Evolutionary conservation across 2,329 filamentous ascomycete species (phyloP).

Genomic region (Calonectria pseudoturangicola): DNA sequence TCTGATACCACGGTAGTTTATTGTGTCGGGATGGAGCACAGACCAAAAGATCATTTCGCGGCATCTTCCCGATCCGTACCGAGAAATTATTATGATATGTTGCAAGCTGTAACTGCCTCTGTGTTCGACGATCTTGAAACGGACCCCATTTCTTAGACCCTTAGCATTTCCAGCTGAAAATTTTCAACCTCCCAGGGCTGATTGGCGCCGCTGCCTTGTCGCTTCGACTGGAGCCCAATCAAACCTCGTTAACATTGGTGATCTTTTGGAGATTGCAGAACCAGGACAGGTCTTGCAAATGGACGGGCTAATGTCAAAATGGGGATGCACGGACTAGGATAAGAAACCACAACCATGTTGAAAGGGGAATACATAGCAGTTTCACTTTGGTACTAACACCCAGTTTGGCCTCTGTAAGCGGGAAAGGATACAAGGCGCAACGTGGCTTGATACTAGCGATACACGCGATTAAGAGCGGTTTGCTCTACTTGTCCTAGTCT

Average conservation of each 20-base stretch:
- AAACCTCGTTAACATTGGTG: constrained; percentile 1
- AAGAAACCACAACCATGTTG: constrained; percentile 12
- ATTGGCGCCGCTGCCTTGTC: constrained; percentile 4
- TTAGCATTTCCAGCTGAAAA: neutral
- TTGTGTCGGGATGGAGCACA: constrained; percentile 5
- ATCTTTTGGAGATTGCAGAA: constrained; percentile 12
- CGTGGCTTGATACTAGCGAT: constrained; percentile 15
- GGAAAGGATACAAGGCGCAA: constrained; percentile 9
- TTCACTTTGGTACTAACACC: neutral
- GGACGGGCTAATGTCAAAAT: neutral
- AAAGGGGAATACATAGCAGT: constrained; percentile 4
- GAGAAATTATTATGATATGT: constrained; percentile 16
- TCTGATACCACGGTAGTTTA: constrained; percentile 6
- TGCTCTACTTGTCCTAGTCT: neutral
- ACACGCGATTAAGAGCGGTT: constrained; percentile 23
- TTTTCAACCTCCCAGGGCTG: constrained; percentile 4
- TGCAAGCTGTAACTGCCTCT: constrained; percentile 17
- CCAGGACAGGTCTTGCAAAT: constrained; percentile 15
- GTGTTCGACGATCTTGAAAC: constrained; percentile 22
- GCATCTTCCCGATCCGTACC: constrained; percentile 26
- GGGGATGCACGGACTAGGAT: constrained; percentile 22
- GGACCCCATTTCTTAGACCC: neutral
- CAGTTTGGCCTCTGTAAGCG: neutral
- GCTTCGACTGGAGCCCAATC: constrained; percentile 13
- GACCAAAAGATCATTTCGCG: constrained; percentile 7